These are phyloP conservation scores for Colletotrichum gigasporum DNA, from an alignment of 2,329 filamentous ascomycete species.

Conservation along the genomic window DNA sequence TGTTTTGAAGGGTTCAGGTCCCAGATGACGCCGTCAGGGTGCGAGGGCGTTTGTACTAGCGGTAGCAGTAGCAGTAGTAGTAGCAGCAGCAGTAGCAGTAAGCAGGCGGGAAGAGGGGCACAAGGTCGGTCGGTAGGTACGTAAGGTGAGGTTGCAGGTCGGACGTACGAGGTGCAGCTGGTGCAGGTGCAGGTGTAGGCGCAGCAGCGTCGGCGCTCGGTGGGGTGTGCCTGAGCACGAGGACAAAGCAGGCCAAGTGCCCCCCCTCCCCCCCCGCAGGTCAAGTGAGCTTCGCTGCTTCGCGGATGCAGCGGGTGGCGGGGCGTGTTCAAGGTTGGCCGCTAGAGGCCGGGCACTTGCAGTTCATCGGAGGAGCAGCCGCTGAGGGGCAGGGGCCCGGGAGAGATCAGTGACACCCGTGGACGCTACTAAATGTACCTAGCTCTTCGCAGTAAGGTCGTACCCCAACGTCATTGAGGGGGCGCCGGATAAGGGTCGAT, in stretches of 20 bases:
- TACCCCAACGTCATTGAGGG: slow-evolving; percentile 9
- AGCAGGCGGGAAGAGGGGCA: background rate
- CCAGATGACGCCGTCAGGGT: background rate
- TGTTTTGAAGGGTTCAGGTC: background rate
- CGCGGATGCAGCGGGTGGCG: background rate
- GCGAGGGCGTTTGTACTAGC: no score
- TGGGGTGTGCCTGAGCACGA: slow-evolving; percentile 29
- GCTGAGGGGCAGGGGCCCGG: background rate
- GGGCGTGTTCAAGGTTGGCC: background rate
- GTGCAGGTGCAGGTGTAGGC: background rate
- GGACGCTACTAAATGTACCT: background rate
- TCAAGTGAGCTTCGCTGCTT: slow-evolving; percentile 23
- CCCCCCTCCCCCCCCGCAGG: no score
- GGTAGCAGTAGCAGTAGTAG: no score
- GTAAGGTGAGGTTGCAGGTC: background rate
- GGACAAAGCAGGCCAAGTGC: slow-evolving; percentile 27
- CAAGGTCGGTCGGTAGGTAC: background rate
- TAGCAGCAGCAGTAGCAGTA: background rate
- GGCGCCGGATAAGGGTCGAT: slow-evolving; percentile 7
- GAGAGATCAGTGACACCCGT: slow-evolving; percentile 22
- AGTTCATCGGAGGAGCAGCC: slow-evolving; percentile 13
- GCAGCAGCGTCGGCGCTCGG: slow-evolving; percentile 20
- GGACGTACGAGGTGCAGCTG: background rate
- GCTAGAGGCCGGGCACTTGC: slow-evolving; percentile 4
- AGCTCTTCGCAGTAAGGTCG: background rate